Percentiles rank a stretch among this genome's conserved stretches.
phyloP scores from a whole-genome alignment of 2,329 filamentous ascomycete species.

The Colletotrichum brevisporum region DNA sequence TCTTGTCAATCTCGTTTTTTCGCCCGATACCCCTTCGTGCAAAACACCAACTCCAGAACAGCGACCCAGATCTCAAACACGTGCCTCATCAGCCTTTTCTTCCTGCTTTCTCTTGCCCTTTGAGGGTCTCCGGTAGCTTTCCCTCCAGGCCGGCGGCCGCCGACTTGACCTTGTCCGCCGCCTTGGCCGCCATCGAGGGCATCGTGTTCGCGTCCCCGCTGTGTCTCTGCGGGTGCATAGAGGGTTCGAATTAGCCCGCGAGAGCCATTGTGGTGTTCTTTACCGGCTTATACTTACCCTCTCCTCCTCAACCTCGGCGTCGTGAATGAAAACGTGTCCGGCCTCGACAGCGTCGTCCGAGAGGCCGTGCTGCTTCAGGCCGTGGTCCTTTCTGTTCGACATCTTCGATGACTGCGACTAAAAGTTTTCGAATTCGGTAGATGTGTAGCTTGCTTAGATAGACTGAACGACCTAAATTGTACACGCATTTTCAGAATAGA shows the following conservation, averaged over 20 bases:
- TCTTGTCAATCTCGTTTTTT: conserved; percentile 15
- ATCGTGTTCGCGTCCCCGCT: conserved; percentile 22
- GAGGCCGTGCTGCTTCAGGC: conserved; percentile 29
- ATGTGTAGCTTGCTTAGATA: not conserved
- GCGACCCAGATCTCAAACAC: too few relatives aligned
- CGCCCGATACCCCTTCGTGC: not conserved
- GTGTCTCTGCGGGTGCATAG: conserved; percentile 15
- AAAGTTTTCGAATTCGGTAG: not conserved
- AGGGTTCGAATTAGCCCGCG: not conserved
- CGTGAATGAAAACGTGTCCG: conserved; percentile 52
- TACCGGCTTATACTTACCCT: conserved; percentile 38
- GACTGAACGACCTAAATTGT: too few relatives aligned
- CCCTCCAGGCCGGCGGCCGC: conserved; percentile 13
- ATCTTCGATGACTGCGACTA: not conserved
- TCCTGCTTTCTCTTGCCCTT: conserved; percentile 10
- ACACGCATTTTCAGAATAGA: too few relatives aligned
- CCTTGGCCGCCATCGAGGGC: conserved; percentile 10
- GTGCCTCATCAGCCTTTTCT: conserved; percentile 1
- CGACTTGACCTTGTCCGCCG: conserved; percentile 23
- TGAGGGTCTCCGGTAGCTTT: not conserved
- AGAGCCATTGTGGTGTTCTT: too few relatives aligned
- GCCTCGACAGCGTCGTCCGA: conserved; percentile 45
- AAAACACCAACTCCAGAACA: too few relatives aligned
- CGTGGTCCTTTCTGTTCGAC: conserved; percentile 29
- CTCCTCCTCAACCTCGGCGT: conserved; percentile 52